Base-by-base conservation (phyloP, 1,284 basidiomycete species). In the Inonotus obliquus region DNA sequence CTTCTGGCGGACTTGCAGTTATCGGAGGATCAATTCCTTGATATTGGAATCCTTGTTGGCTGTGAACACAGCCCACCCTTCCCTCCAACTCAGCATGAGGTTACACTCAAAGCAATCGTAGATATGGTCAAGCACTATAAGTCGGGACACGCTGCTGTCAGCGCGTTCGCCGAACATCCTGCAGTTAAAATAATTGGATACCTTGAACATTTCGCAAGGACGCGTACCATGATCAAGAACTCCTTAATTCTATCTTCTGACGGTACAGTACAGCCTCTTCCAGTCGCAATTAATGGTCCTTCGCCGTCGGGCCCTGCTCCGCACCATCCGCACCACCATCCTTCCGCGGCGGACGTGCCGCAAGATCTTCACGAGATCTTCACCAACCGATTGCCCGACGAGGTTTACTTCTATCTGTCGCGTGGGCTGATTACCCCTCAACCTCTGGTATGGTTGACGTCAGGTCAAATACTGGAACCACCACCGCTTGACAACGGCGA, bases 401-500 rank as follows among this genome's bases (percentile, higher is more conserved):
- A 99, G 72, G 82, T 98, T 62, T 98, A 96, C 78, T 96, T 91
- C 75, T 96, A 98, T 73, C 83, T 99, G 62, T 98, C 95, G 52
- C 86, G 94, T 17, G 96, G 96, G 6, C 82, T 99, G 27, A 76
- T 98, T 61, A 87, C 88, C 11, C 90, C 94, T 0, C 90, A 92
- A 66, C 86, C 94, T 9, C 83, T 99, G 17, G 89, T 94, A 23
- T 96, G 94, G 88, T 83, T 99, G 60, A 92, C 92, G 5, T 88
- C 84, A 27, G 95, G 87, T 69, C 84, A 89, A 76, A 83, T 96
- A 64, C 77, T 91, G 60, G 96, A 99, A 74, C 82, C 83, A 49
- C 93, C 94, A 13, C 97, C 97, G 17, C 80, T 99, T 58, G 94
- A 96, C 72, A 95, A 95, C 68, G 95, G 96, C 11, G 96, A 98